Base-by-base conservation (phyloP, 768 basidiomycete genomes). In the Lactifluus hygrophoroides region DNA sequence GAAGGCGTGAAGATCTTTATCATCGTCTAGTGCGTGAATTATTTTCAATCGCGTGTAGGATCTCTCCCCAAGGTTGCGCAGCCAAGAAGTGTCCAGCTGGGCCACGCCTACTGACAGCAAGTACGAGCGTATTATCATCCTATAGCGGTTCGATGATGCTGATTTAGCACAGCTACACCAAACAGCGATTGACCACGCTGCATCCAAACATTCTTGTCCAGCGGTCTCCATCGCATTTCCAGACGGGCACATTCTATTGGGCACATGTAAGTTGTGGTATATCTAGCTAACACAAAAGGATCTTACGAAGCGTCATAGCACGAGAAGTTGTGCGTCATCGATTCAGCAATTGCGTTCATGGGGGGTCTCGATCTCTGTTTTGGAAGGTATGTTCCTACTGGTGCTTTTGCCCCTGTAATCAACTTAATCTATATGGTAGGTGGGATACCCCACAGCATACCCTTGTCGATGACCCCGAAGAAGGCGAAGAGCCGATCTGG, bases 401-500 rank as follows among this genome's bases (percentile, higher is more conserved):
- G 40, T 19, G n/a, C 43, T 45, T 49, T 28, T 10, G 3, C 21
- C 37, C 27, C 43, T 32, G 25, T 49, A 23, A 19, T 60, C 65
- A 42, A 61, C 37, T 34, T 25, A 51, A 40, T 32, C 57, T 34
- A 0, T 34, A 48, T 37, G 38, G 2, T 48, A 89, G 87, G 67
- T 98, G 95, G 96, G 96, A 99, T 69, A 95, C 95, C 0, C 83
- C 95, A 3, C 95, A 95, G 59, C 96, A 99, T 70, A 83, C 85
- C 27, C 75, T 98, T 37, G 76, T 86, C 14, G 96, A 99, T 66
- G 93, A 97, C 68, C 80, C 81, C 3, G 83, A 87, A n/a, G 51
- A 85, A 10, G 75, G 75, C 13, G 72, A 78, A 19, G 82, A 85
- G 67, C 72, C 72, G 2, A 88, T 99, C 57, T 98, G 95, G 96